phyloP scores from a whole-genome alignment of 208 protist species.

The Sergeia podlipaevii region DNA sequence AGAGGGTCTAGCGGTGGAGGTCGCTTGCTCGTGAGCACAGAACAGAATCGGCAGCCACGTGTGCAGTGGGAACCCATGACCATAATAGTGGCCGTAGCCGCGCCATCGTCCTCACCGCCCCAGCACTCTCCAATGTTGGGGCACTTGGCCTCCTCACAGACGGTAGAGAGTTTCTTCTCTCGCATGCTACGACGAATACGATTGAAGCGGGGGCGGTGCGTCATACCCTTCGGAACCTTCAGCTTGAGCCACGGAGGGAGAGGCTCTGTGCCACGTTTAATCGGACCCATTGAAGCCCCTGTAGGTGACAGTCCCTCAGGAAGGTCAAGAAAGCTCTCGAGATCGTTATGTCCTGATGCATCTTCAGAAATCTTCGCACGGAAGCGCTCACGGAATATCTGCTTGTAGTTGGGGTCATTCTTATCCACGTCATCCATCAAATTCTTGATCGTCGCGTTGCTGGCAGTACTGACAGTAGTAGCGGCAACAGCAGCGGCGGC shows the following conservation, averaged over 20 bases:
- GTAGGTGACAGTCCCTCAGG: conserved; percentile 59
- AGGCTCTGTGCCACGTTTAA: conserved; percentile 78
- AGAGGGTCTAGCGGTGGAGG: conserved; percentile 94
- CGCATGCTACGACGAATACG: conserved; percentile 74
- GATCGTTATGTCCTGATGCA: conserved; percentile 60
- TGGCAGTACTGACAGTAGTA: neutral
- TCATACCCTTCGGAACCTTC: conserved; percentile 81
- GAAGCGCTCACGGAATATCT: conserved; percentile 79
- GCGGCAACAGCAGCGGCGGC: conserved; percentile 5
- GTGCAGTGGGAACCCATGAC: conserved; percentile 98
- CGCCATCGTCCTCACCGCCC: conserved; percentile 87
- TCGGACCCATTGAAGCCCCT: conserved; percentile 64
- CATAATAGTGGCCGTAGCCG: conserved; percentile 98
- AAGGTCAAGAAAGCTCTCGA: conserved; percentile 77
- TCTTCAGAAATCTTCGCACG: conserved; percentile 59
- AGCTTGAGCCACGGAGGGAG: conserved; percentile 92
- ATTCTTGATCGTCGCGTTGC: neutral
- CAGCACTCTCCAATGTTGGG: conserved; percentile 99
- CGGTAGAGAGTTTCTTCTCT: conserved; percentile 85
- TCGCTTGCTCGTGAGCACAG: conserved; percentile 92
- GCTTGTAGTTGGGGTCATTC: conserved; percentile 47
- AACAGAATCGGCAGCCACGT: conserved; percentile 98
- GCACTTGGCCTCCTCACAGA: conserved; percentile 96
- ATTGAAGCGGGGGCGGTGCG: conserved; percentile 79
- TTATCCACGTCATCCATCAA: conserved; percentile 33